These are phyloP conservation scores for Penicillium nucicola DNA, from an alignment of 495 filamentous ascomycete genomes.

Conservation along the genomic window DNA sequence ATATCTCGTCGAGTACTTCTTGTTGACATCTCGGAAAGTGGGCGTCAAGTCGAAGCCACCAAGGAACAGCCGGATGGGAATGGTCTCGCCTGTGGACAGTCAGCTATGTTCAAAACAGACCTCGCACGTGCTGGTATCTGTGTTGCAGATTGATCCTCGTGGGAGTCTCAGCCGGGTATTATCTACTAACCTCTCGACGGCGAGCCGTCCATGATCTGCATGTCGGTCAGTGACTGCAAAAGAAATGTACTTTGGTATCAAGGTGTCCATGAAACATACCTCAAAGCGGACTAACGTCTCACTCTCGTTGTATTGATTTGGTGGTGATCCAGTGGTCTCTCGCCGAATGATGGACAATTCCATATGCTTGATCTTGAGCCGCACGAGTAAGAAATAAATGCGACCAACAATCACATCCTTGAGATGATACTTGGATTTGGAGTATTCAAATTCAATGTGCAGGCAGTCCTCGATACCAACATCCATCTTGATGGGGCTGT, in stretches of 20 bases:
- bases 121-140: background rate
- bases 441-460: slow-evolving; percentile 99
- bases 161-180: no score
- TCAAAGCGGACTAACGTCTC: slow-evolving; percentile 98
- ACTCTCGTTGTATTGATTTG: slow-evolving; percentile 99
- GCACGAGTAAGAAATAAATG: slow-evolving; percentile 97
- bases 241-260: background rate
- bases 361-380: slow-evolving; percentile 99
- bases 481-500: slow-evolving; percentile 99
- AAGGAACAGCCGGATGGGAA: slow-evolving; percentile 95
- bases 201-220: slow-evolving; percentile 97
- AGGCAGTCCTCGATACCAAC: slow-evolving; percentile 99
- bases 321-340: slow-evolving; percentile 95
- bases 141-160: background rate
- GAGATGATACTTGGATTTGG: slow-evolving; percentile 97
- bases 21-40: slow-evolving; percentile 99
- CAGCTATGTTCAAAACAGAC: slow-evolving; percentile 14
- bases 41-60: slow-evolving; percentile 97
- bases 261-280: slow-evolving; percentile 46
- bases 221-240: slow-evolving; percentile 15
- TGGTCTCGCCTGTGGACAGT: slow-evolving; percentile 73
- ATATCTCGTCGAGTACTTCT: slow-evolving; percentile 98
- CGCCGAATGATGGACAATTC: slow-evolving; percentile 96
- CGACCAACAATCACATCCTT: slow-evolving; percentile 99
- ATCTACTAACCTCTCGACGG: slow-evolving; percentile 71